phyloP scores from a whole-genome alignment of 75 land plant species.

The Sequoia sempervirens region DNA sequence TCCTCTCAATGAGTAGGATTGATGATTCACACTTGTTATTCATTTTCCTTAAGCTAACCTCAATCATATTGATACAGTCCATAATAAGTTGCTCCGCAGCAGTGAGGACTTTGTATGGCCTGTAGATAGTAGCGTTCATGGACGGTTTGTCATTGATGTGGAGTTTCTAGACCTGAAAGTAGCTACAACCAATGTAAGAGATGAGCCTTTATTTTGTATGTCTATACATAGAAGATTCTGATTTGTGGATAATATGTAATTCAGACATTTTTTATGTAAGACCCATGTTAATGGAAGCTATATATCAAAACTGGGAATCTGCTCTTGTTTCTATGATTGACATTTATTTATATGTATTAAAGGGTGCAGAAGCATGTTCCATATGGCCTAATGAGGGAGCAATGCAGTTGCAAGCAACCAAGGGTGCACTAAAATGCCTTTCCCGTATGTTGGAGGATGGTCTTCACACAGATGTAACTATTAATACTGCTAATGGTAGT shows the following conservation, averaged over 20 bases:
- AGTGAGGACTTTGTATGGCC: conserved; percentile 82
- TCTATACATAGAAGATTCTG: not conserved
- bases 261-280: not conserved
- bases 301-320: not conserved
- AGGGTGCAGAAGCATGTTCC: conserved; percentile 65
- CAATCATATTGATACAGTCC: conserved; percentile 40
- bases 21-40: not conserved
- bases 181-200: conserved; percentile 45
- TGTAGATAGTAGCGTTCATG: conserved; percentile 51
- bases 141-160: conserved; percentile 69
- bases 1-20: not conserved
- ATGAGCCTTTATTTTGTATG: not conserved
- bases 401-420: conserved; percentile 40
- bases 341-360: not conserved
- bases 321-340: not conserved
- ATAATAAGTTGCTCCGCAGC: conserved; percentile 54
- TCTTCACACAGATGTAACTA: conserved; percentile 75
- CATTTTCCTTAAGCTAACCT: not conserved
- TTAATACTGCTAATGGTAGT: conserved; percentile 55
- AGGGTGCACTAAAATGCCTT: conserved; percentile 55
- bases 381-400: conserved; percentile 65
- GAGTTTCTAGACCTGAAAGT: conserved; percentile 82
- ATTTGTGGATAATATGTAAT: not conserved
- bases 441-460: conserved; percentile 69
- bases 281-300: not conserved